These are phyloP conservation scores for Clarireedia paspali DNA, from an alignment of 2,329 filamentous ascomycete genomes.

Conservation along the genomic window DNA sequence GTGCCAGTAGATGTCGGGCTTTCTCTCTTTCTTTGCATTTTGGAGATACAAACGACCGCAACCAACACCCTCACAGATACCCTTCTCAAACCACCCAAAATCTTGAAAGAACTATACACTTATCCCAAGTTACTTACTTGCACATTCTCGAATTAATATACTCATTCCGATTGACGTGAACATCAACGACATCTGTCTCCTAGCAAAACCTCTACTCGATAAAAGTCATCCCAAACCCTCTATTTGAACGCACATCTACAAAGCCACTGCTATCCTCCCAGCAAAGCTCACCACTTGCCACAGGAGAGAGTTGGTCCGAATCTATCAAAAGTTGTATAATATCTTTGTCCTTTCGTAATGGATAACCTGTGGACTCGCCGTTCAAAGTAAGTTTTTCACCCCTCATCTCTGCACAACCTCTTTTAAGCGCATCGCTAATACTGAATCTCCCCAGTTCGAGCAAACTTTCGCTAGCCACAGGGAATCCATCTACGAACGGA, in stretches of 20 bases:
- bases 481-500: slow-evolving; percentile 39
- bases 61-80: too few species aligned
- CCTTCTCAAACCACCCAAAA: too few species aligned
- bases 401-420: slow-evolving; percentile 2
- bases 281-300: slow-evolving; percentile 12
- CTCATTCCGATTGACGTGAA: too few species aligned
- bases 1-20: too few species aligned
- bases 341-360: slow-evolving; percentile 20
- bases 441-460: slow-evolving; percentile 35
- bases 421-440: slow-evolving; percentile 4
- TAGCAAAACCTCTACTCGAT: too few species aligned
- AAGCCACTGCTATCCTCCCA: slow-evolving; percentile 6
- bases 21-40: too few species aligned
- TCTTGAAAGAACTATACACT: too few species aligned
- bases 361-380: slow-evolving; percentile 65
- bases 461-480: slow-evolving; percentile 81
- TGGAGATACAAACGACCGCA: too few species aligned
- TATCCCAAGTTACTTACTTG: too few species aligned
- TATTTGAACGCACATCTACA: slow-evolving; percentile 3
- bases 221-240: background rate
- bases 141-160: too few species aligned
- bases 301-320: slow-evolving; percentile 12
- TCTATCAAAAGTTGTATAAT: slow-evolving; percentile 1
- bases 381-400: slow-evolving; percentile 54
- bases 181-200: too few species aligned